Conservation (phyloP, 768 basidiomycete species). For the Mrakia gelida region DNA sequence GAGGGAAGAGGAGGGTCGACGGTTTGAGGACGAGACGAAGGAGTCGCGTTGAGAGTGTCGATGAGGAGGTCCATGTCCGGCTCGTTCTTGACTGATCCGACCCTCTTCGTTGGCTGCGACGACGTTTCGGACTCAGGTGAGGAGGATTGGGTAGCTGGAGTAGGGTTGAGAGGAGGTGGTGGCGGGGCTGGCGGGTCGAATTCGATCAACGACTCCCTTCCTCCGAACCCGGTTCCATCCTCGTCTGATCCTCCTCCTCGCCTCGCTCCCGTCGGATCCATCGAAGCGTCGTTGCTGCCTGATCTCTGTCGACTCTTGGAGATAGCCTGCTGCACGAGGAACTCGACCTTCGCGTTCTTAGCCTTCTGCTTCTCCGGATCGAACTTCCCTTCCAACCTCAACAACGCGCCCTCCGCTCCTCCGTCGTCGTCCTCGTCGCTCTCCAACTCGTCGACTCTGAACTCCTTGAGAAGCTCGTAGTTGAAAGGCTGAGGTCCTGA, state of each 20-base stretch:
- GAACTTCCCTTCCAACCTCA: constrained; percentile 77
- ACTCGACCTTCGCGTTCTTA: constrained; percentile 71
- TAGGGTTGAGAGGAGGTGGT: background rate
- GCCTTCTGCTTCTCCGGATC: constrained; percentile 60
- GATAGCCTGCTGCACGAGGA: constrained; percentile 9
- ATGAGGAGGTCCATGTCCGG: constrained; percentile 23
- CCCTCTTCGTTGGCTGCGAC: background rate
- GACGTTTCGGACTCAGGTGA: background rate
- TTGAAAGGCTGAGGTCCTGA: background rate
- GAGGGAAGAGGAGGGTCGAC: background rate
- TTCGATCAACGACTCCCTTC: constrained; percentile 2
- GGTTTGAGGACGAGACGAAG: constrained; percentile 15
- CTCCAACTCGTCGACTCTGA: constrained; percentile 45
- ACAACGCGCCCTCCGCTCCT: constrained; percentile 68
- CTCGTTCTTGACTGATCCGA: background rate
- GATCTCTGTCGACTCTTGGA: constrained; percentile 62
- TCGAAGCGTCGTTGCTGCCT: constrained; percentile 55
- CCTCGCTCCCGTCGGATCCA: constrained; percentile 10
- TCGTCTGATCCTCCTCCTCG: background rate
- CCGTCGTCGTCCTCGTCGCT: constrained; percentile 64
- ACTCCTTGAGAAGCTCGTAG: constrained; percentile 49
- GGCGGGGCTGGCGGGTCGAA: background rate
- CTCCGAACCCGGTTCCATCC: background rate
- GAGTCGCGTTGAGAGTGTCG: constrained; percentile 19
- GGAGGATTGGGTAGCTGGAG: background rate